Conservation (phyloP, 257 asterid species). For the Solanum chiquidenum region DNA sequence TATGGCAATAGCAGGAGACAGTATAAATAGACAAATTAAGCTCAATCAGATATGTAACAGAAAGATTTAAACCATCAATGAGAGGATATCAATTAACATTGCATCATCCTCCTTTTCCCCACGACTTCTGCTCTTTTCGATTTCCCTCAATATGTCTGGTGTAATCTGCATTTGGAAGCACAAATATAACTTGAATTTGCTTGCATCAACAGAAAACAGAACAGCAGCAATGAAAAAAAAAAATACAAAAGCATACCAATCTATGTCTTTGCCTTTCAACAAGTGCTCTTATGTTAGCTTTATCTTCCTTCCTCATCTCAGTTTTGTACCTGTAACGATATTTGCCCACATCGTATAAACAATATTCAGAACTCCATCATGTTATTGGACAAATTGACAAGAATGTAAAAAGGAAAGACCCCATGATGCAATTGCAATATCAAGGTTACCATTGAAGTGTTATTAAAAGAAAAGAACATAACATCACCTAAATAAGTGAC, state of each 20-base stretch:
- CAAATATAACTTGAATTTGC: not conserved
- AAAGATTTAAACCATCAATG: not conserved
- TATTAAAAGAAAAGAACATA: not conserved
- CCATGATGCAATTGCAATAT: not conserved
- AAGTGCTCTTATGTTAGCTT: conserved; percentile 44
- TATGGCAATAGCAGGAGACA: not conserved
- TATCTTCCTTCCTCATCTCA: conserved; percentile 81
- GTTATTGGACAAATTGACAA: not conserved
- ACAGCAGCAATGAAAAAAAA: not conserved
- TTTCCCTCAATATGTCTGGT: conserved; percentile 83
- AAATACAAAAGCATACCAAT: conserved; percentile 40
- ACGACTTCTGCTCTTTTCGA: conserved; percentile 79
- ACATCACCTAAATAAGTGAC: not conserved
- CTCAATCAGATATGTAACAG: not conserved
- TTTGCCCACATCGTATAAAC: not conserved
- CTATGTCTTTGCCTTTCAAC: conserved; percentile 71
- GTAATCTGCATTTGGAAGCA: conserved; percentile 55
- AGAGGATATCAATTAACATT: conserved; percentile 81
- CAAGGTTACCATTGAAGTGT: not conserved
- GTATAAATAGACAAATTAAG: not conserved
- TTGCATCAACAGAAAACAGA: not conserved
- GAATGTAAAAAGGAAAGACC: not conserved
- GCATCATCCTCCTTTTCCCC: conserved; percentile 81
- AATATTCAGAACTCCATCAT: not conserved
- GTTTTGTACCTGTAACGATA: conserved; percentile 56